Base-by-base conservation (phyloP, 2,329 filamentous ascomycete genomes). In the Colletotrichum liriopes region DNA sequence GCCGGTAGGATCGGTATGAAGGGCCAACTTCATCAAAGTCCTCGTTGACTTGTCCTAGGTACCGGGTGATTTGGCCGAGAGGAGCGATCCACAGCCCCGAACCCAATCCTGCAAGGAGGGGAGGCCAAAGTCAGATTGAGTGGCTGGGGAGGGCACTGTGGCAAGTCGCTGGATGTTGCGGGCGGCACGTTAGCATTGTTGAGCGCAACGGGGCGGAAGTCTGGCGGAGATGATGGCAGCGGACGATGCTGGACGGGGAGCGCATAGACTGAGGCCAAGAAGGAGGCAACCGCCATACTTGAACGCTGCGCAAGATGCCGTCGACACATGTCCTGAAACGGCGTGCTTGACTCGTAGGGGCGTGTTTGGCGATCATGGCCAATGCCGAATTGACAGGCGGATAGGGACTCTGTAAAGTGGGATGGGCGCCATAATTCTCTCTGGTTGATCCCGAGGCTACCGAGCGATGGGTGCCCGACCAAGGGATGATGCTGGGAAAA, bases 401-500 rank as follows among this genome's bases (percentile, higher is more conserved):
- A 54, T 62, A 43, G n/a, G 8, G 54, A 54, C 43, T 23, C n/a
- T 64, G 45, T 62, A 59, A 23, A 39, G 59, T 59, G 52, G 59
- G 58, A 72, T 65, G 59, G 70, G 70, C 60, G 55, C 58, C 65
- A 41, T 52, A 7, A 32, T n/a, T 43, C 12, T 20, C 2, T 43
- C 16, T 64, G 39, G 35, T 69, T 64, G 59, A 60, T 64, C 70
- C 70, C 70, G 70, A 51, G 55, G 60, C 52, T 65, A 55, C 70
- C 70, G 70, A 56, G 47, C 45, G 54, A 35, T 29, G 59, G 45
- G 43, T 43, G 45, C 14, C 26, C 45, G 26, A 29, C 32, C 18
- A 16, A 67, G 56, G 58, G 59, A 56, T 65, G 59, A 66, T 67
- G 67, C 65, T 67, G 64, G 73, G 43, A 66, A 64, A 54, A 47